Evolutionary conservation across 2,329 filamentous ascomycete genomes (phyloP).

Genomic region (Pseudogymnoascus sp.): DNA sequence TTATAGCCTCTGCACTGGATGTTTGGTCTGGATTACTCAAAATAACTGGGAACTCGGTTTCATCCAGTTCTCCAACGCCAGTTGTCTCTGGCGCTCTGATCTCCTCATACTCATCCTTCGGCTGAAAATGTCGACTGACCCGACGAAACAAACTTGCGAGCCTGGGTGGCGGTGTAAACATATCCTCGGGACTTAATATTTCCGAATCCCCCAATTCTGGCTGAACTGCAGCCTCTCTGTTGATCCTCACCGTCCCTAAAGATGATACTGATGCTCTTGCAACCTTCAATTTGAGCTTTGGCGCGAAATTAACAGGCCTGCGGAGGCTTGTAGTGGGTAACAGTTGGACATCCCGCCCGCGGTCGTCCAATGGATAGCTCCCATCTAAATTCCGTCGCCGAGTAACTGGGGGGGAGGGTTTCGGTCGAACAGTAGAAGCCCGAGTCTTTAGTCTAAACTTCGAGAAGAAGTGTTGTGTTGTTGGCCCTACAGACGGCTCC

Average conservation of each 20-base stretch:
- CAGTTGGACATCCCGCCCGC: constrained; percentile 13
- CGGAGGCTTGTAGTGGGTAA: not conserved
- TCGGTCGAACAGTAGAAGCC: constrained; percentile 12
- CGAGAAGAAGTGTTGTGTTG: constrained; percentile 12
- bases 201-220: constrained; percentile 20
- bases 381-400: constrained; percentile 20
- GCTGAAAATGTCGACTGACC: constrained; percentile 13
- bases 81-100: not conserved
- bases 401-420: constrained; percentile 17
- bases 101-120: not conserved
- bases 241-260: constrained; percentile 25
- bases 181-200: constrained; percentile 23
- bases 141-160: constrained; percentile 26
- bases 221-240: constrained; percentile 18
- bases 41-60: not conserved
- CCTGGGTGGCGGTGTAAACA: constrained; percentile 25
- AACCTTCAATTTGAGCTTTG: constrained; percentile 21
- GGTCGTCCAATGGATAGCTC: constrained; percentile 19
- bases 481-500: constrained; percentile 4
- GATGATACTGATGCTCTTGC: constrained; percentile 24
- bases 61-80: not conserved
- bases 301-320: not conserved
- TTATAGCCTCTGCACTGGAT: not conserved
- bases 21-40: not conserved
- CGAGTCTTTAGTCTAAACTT: constrained; percentile 24